phyloP scores from a whole-genome alignment of 768 basidiomycete genomes.

The Boletus tylopilopsis region DNA sequence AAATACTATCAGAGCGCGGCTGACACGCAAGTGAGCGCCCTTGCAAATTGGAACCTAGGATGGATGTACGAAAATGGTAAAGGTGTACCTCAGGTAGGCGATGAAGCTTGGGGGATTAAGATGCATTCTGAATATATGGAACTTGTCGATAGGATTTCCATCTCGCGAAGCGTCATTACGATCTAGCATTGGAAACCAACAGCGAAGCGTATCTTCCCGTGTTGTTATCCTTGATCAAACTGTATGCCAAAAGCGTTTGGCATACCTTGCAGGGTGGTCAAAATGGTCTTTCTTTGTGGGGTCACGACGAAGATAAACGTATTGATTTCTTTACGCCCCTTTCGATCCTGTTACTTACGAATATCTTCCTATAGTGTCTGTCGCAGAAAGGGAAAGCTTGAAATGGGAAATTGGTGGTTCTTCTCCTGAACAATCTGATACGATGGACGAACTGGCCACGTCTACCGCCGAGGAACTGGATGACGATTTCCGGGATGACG shows the following conservation, averaged over 20 bases:
- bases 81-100: constrained; percentile 78
- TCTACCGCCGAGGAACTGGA: constrained; percentile 24
- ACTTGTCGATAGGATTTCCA: constrained; percentile 72
- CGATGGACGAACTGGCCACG: constrained; percentile 1
- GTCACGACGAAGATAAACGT: constrained; percentile 47
- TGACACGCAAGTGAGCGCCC: constrained; percentile 85
- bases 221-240: constrained; percentile 70
- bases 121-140: neutral
- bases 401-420: constrained; percentile 26
- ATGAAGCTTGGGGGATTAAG: neutral
- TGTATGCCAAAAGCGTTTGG: constrained; percentile 84
- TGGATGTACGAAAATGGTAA: constrained; percentile 99
- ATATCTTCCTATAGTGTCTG: constrained; percentile 14
- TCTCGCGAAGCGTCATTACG: constrained; percentile 94
- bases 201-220: constrained; percentile 88
- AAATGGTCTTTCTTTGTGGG: constrained; percentile 67
- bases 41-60: constrained; percentile 97
- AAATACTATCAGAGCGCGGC: constrained; percentile 93
- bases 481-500: constrained; percentile 42
- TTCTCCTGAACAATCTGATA: constrained; percentile 6
- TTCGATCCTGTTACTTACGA: constrained; percentile 6
- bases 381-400: constrained; percentile 18
- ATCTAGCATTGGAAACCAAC: constrained; percentile 84
- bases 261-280: constrained; percentile 71
- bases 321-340: neutral